Evolutionary conservation across 2,329 filamentous ascomycete genomes (phyloP).

Genomic region (Leptoxyphium fumago): DNA sequence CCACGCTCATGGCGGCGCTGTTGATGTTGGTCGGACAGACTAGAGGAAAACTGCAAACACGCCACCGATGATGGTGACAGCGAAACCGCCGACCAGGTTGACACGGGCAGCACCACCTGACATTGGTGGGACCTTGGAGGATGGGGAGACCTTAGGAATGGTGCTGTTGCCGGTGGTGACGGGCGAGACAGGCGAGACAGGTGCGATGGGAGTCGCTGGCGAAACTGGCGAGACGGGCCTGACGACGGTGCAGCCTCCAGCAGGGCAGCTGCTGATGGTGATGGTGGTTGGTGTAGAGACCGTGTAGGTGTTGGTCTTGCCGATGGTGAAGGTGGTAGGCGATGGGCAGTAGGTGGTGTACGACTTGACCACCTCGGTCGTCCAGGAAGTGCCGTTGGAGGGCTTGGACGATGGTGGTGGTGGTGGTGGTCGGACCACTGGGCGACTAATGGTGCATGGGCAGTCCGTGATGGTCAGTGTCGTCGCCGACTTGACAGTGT

Average conservation of each 20-base stretch:
- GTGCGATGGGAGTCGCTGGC: background rate
- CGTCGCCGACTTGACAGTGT: constrained; percentile 11
- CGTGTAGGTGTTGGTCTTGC: constrained; percentile 7
- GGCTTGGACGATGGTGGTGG: constrained; percentile 2
- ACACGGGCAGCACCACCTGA: background rate
- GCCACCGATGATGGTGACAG: background rate
- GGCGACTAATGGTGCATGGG: constrained; percentile 3
- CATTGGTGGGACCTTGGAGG: background rate
- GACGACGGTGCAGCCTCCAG: background rate
- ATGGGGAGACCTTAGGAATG: background rate
- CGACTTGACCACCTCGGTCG: constrained; percentile 7
- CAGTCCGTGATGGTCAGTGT: constrained; percentile 13
- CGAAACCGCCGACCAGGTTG: background rate
- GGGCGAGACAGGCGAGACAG: background rate
- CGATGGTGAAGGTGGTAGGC: constrained; percentile 8
- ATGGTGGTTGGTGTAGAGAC: constrained; percentile 11
- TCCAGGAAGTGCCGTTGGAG: constrained; percentile 1
- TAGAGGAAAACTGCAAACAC: background rate
- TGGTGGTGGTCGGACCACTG: constrained; percentile 3
- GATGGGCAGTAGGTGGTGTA: constrained; percentile 10
- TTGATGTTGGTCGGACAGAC: background rate
- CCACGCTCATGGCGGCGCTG: no score
- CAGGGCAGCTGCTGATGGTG: constrained; percentile 11
- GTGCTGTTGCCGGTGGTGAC: background rate
- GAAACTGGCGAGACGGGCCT: background rate